Conservation (phyloP, 2,329 filamentous ascomycete species). For the Teratosphaeria gauchensis region DNA sequence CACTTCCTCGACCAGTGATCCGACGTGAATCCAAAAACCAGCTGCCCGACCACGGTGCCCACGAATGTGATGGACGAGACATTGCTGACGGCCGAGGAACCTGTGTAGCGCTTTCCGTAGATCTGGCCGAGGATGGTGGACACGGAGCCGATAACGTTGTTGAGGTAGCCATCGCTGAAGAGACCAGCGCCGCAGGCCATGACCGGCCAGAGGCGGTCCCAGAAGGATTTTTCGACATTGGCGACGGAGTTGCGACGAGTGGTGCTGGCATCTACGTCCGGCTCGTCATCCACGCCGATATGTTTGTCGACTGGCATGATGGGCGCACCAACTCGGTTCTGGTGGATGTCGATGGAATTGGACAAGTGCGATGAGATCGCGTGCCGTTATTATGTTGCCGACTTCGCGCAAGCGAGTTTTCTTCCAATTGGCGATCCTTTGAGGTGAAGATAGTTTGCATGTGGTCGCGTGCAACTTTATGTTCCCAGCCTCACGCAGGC, state of each 20-base stretch:
- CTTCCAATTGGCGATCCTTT: too few relatives aligned
- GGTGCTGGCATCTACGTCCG: slow-evolving; percentile 3
- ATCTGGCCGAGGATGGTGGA: slow-evolving; percentile 62
- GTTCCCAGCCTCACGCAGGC: not conserved
- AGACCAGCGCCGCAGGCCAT: slow-evolving; percentile 83
- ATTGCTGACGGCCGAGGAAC: slow-evolving; percentile 60
- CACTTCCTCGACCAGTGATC: slow-evolving; percentile 81
- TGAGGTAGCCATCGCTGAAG: slow-evolving; percentile 87
- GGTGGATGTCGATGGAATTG: too few relatives aligned
- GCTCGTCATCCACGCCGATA: not conserved
- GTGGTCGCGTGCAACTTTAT: not conserved
- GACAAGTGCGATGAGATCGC: too few relatives aligned
- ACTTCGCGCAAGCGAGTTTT: too few relatives aligned
- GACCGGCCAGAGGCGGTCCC: slow-evolving; percentile 57
- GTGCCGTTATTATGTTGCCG: too few relatives aligned
- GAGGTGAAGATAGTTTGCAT: too few relatives aligned
- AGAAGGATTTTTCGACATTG: slow-evolving; percentile 15
- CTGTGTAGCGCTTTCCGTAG: slow-evolving; percentile 61
- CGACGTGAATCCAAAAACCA: slow-evolving; percentile 69
- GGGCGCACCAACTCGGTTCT: too few relatives aligned
- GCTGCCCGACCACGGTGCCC: slow-evolving; percentile 73
- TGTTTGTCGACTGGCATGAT: slow-evolving; percentile 2
- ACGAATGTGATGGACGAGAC: slow-evolving; percentile 70
- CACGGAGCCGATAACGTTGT: slow-evolving; percentile 83
- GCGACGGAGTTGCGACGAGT: slow-evolving; percentile 2